Percentiles rank a stretch among this genome's conserved stretches.
These are phyloP conservation scores for Verticillium albo-atrum DNA, from an alignment of 2,329 filamentous ascomycete species.

Conservation along the genomic window DNA sequence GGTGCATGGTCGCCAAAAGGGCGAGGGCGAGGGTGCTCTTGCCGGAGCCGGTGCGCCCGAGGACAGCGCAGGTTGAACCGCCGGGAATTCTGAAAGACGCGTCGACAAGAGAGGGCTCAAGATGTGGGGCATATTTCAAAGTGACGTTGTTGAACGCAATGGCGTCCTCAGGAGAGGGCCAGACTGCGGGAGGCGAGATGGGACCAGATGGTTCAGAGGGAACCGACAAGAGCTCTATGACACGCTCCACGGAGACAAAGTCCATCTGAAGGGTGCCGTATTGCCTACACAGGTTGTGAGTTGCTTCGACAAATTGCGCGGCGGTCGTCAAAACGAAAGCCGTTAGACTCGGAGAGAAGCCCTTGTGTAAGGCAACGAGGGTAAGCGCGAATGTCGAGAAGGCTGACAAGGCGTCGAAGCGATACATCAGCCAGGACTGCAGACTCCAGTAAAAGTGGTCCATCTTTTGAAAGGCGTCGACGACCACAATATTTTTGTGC, in stretches of 20 bases:
- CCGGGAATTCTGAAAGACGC: constrained; percentile 70
- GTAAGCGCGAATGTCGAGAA: constrained; percentile 71
- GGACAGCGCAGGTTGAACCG: constrained; percentile 59
- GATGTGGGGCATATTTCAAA: constrained; percentile 71
- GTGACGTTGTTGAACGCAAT: constrained; percentile 75
- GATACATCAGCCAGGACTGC: constrained; percentile 78
- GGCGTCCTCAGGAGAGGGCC: constrained; percentile 69
- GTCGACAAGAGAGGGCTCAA: constrained; percentile 67
- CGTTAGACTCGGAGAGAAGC: constrained; percentile 72
- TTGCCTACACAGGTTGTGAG: constrained; percentile 68
- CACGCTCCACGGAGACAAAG: constrained; percentile 84
- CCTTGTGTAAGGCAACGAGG: constrained; percentile 66
- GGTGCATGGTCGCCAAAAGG: constrained; percentile 51
- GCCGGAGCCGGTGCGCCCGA: constrained; percentile 80
- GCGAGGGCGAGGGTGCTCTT: constrained; percentile 72
- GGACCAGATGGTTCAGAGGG: constrained; percentile 69
- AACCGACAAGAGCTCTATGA: constrained; percentile 75
- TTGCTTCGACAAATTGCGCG: constrained; percentile 62
- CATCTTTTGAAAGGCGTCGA: constrained; percentile 88
- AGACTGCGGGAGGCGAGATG: constrained; percentile 65
- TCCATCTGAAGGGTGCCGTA: constrained; percentile 89
- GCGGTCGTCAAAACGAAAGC: constrained; percentile 79
- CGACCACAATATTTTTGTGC: constrained; percentile 71
- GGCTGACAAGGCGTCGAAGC: constrained; percentile 70
- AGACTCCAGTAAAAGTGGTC: constrained; percentile 95